phyloP scores from a whole-genome alignment of 116 monocot species.

The Thalassia testudinum region DNA sequence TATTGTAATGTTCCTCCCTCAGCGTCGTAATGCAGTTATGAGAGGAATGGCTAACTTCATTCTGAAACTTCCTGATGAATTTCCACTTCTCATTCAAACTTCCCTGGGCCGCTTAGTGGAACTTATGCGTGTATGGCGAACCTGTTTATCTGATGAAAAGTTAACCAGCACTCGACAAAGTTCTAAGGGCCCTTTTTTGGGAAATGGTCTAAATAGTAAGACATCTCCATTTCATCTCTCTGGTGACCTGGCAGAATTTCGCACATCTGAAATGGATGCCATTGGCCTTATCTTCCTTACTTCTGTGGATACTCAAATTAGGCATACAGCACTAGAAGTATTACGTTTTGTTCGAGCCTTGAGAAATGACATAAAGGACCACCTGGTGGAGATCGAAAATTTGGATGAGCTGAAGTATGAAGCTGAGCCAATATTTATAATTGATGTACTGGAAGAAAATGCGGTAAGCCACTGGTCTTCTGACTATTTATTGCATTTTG shows the following conservation, averaged over 20 bases:
- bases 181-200: conserved; percentile 21
- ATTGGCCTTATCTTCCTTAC: conserved; percentile 95
- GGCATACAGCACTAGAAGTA: conserved; percentile 91
- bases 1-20: conserved; percentile 73
- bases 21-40: conserved; percentile 85
- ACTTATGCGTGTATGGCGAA: conserved; percentile 87
- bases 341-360: conserved; percentile 69
- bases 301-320: conserved; percentile 93
- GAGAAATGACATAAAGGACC: conserved; percentile 61
- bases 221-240: conserved; percentile 32
- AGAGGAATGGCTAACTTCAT: conserved; percentile 95
- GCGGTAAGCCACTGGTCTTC: conserved; percentile 28
- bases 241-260: conserved; percentile 55
- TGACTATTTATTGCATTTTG: not conserved
- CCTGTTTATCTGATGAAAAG: conserved; percentile 71
- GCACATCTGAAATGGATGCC: conserved; percentile 84
- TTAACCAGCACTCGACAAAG: conserved; percentile 30
- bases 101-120: conserved; percentile 80
- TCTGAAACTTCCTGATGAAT: conserved; percentile 92
- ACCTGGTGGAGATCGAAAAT: conserved; percentile 20
- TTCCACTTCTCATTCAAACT: conserved; percentile 93
- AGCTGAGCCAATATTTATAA: conserved; percentile 74
- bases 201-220: conserved; percentile 22
- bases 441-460: conserved; percentile 97
- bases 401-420: conserved; percentile 51